These are phyloP conservation scores for Aspergillus sp. DNA, from an alignment of 2,329 filamentous ascomycete genomes.

Conservation along the genomic window DNA sequence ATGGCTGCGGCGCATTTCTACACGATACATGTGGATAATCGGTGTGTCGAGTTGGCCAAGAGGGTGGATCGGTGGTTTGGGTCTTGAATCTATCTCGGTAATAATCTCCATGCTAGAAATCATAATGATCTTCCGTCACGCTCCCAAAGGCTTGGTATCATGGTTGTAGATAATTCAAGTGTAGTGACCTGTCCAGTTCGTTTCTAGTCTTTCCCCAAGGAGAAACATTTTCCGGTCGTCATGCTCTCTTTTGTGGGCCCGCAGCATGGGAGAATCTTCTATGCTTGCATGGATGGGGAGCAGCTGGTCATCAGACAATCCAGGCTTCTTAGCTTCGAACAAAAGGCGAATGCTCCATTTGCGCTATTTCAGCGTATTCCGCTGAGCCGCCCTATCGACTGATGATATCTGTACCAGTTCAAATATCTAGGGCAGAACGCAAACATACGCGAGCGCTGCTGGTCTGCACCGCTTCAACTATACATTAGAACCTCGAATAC, in stretches of 20 bases:
- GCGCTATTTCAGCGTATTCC: background rate
- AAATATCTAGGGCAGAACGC: too few relatives aligned
- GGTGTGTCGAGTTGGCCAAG: slow-evolving; percentile 19
- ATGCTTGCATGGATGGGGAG: background rate
- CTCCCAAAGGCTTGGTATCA: too few relatives aligned
- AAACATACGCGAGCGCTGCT: too few relatives aligned
- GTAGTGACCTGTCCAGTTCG: too few relatives aligned
- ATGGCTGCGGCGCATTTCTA: slow-evolving; percentile 14
- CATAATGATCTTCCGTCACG: too few relatives aligned
- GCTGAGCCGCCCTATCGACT: background rate
- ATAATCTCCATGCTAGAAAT: too few relatives aligned
- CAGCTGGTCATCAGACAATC: background rate
- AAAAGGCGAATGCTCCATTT: background rate
- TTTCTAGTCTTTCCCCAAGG: background rate
- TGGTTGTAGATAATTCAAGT: too few relatives aligned
- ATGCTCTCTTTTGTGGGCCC: background rate
- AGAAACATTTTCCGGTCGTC: background rate
- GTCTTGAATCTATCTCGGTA: background rate
- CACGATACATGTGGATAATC: slow-evolving; percentile 21
- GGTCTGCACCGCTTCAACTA: too few relatives aligned
- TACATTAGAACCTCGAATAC: too few relatives aligned
- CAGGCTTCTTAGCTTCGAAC: background rate
- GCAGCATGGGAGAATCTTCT: background rate
- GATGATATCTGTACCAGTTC: too few relatives aligned
- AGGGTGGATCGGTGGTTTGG: slow-evolving; percentile 15